Evolutionary conservation across 495 filamentous ascomycete genomes (phyloP).

Genomic region (Lentithecium fluviatile): DNA sequence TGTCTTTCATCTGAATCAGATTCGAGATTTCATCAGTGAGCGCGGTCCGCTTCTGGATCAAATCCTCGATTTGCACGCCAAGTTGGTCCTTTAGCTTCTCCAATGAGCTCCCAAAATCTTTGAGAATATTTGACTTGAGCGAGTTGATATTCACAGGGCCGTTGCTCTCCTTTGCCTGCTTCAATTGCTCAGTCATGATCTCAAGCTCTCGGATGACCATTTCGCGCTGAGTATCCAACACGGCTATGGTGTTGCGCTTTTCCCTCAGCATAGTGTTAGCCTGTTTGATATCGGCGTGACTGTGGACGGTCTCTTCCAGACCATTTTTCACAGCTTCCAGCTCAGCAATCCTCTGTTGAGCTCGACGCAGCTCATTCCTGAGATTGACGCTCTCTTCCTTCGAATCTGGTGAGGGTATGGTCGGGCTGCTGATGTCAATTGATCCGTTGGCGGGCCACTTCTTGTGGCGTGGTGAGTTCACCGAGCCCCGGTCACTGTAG

Average conservation of each 20-base stretch:
- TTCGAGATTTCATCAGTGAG: constrained; percentile 77
- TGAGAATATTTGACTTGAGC: constrained; percentile 79
- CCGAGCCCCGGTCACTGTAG: constrained; percentile 68
- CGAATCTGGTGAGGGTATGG: constrained; percentile 59
- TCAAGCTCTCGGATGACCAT: constrained; percentile 91
- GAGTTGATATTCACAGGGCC: constrained; percentile 42
- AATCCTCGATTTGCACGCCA: constrained; percentile 73
- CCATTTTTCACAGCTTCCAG: constrained; percentile 68
- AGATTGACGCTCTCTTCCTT: constrained; percentile 72
- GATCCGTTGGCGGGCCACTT: constrained; percentile 74
- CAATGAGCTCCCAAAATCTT: constrained; percentile 83
- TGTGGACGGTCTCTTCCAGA: constrained; percentile 52
- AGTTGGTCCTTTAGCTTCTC: constrained; percentile 81
- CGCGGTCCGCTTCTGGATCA: constrained; percentile 78
- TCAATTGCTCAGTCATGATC: constrained; percentile 75
- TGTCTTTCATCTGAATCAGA: constrained; percentile 78
- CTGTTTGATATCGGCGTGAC: constrained; percentile 76
- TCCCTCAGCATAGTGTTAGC: constrained; percentile 84
- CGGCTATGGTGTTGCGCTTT: constrained; percentile 95
- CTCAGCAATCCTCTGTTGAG: constrained; percentile 77
- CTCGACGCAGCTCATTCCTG: constrained; percentile 73
- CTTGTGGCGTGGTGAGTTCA: constrained; percentile 53
- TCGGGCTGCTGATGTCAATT: constrained; percentile 73
- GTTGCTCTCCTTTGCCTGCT: constrained; percentile 62
- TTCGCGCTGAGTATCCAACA: constrained; percentile 89